Evolutionary conservation across 1,284 basidiomycete species (phyloP).

Genomic region (Heterobasidion parviporum): DNA sequence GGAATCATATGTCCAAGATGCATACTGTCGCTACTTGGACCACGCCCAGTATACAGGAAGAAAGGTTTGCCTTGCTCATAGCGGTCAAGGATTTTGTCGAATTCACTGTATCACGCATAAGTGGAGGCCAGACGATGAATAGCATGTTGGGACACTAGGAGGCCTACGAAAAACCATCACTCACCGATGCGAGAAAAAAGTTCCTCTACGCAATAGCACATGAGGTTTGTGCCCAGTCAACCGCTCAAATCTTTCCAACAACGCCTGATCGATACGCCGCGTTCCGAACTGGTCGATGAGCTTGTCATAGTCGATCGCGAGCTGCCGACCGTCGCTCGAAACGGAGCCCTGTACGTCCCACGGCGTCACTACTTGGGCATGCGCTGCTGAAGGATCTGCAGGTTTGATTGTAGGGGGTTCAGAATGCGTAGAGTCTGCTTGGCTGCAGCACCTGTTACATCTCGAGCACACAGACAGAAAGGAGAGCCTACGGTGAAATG

Average conservation of each 20-base stretch:
- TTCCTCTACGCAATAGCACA: conserved; percentile 82
- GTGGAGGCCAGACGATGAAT: background rate
- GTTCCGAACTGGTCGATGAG: conserved; percentile 94
- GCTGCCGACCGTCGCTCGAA: conserved; percentile 81
- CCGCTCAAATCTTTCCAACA: conserved; percentile 87
- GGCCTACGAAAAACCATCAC: conserved; percentile 15
- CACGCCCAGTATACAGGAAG: conserved; percentile 96
- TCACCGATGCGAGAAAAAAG: conserved; percentile 97
- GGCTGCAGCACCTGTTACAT: background rate
- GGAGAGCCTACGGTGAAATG: background rate
- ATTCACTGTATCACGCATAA: conserved; percentile 52
- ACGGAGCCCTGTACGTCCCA: conserved; percentile 97
- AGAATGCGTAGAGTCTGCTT: background rate
- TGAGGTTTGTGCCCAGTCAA: conserved; percentile 92
- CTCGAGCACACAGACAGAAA: background rate
- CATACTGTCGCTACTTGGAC: conserved; percentile 95
- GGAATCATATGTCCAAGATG: conserved; percentile 98
- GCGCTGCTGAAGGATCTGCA: conserved; percentile 19
- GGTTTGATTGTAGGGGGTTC: conserved; percentile 24
- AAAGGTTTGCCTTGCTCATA: conserved; percentile 98
- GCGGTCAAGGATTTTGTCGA: conserved; percentile 89
- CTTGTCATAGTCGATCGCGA: conserved; percentile 95
- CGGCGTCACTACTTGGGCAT: conserved; percentile 89
- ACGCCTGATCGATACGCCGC: conserved; percentile 63
- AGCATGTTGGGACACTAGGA: background rate